phyloP scores from a whole-genome alignment of 2,329 filamentous ascomycete genomes.

The Aspergillus ibericus region DNA sequence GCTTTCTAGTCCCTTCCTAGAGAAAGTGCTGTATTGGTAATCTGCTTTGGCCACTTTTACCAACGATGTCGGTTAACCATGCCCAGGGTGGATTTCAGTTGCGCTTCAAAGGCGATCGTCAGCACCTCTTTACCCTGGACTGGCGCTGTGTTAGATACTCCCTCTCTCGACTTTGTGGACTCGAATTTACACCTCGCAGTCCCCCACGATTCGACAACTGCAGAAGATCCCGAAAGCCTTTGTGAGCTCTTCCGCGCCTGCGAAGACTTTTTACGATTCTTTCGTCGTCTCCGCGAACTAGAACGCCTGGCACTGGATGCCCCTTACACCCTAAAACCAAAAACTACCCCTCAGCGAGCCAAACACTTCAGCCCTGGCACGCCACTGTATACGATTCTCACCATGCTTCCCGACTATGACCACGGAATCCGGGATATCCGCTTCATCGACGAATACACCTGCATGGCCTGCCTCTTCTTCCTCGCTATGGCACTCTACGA shows the following conservation, averaged over 20 bases:
- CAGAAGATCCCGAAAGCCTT: slow-evolving; percentile 20
- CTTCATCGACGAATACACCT: slow-evolving; percentile 35
- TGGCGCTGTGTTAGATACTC: slow-evolving; percentile 25
- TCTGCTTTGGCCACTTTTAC: neutral
- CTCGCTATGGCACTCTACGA: slow-evolving; percentile 30
- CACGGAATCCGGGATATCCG: slow-evolving; percentile 34
- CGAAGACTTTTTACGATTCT: slow-evolving; percentile 34
- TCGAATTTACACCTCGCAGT: slow-evolving; percentile 22
- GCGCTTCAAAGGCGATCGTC: slow-evolving; percentile 32
- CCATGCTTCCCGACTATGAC: slow-evolving; percentile 32
- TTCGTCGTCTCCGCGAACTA: slow-evolving; percentile 27
- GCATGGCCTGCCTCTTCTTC: slow-evolving; percentile 34
- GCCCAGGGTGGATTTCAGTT: slow-evolving; percentile 33
- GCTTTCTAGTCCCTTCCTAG: slow-evolving; percentile 27
- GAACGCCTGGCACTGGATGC: slow-evolving; percentile 22
- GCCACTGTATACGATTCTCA: slow-evolving; percentile 28
- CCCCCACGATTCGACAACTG: slow-evolving; percentile 8
- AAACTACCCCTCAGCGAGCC: slow-evolving; percentile 4
- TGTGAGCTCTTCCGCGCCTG: slow-evolving; percentile 27
- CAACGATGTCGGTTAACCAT: slow-evolving; percentile 2
- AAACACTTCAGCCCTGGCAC: slow-evolving; percentile 25
- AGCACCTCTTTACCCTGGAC: slow-evolving; percentile 33
- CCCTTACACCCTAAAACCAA: slow-evolving; percentile 9
- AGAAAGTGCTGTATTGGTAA: slow-evolving; percentile 36
- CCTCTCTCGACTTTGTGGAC: slow-evolving; percentile 25